Percentiles rank a stretch among this genome's conserved stretches.
Conservation (phyloP, 179 eudicot genomes). For the Silene vulgaris region DNA sequence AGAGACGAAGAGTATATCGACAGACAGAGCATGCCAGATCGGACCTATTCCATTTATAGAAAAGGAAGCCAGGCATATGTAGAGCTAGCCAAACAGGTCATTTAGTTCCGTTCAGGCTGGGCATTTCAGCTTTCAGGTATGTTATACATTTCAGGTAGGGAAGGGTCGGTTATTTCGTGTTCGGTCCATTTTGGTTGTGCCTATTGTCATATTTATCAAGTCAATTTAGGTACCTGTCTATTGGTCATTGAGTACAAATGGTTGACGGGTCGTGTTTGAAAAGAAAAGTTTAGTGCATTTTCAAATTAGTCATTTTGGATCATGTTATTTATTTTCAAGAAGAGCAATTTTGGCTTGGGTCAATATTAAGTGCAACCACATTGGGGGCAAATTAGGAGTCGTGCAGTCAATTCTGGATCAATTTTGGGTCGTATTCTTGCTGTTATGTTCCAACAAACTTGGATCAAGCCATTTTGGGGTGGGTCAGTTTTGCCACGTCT, state of each 20-base stretch:
- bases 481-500: neutral
- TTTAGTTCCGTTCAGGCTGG: neutral
- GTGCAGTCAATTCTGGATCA: neutral
- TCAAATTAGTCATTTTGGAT: neutral
- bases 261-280: neutral
- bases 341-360: neutral
- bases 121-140: neutral
- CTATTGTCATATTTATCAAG: no score
- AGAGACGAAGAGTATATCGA: neutral
- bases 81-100: neutral
- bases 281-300: neutral
- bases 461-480: neutral
- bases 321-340: neutral
- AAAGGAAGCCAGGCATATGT: neutral
- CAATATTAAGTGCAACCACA: neutral
- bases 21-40: neutral
- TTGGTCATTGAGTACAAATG: no score
- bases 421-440: neutral
- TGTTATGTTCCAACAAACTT: neutral
- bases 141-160: neutral
- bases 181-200: no score
- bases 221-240: no score
- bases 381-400: neutral
- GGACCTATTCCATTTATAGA: neutral
- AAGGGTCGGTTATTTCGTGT: neutral